phyloP scores from a whole-genome alignment of 345 rosid genomes.

The Populus tremula region DNA sequence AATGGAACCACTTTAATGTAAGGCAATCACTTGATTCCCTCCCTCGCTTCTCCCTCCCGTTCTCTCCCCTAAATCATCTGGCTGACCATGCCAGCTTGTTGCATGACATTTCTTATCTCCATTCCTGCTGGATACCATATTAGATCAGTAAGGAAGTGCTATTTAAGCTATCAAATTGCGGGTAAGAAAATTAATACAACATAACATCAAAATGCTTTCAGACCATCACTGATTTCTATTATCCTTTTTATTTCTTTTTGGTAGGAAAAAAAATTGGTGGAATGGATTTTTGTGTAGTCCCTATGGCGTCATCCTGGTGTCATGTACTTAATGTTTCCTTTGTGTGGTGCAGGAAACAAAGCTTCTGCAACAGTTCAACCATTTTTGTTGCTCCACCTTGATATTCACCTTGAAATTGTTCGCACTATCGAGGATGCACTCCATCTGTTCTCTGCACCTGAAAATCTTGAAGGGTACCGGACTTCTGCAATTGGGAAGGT shows the following conservation, averaged over 20 bases:
- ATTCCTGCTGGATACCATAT: not conserved
- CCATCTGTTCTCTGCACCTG: slow-evolving; percentile 68
- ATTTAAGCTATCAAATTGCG: not conserved
- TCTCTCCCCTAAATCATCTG: not conserved
- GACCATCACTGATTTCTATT: not conserved
- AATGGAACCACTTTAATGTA: not conserved
- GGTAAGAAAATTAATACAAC: not conserved
- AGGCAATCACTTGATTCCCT: not conserved
- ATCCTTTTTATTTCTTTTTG: not conserved
- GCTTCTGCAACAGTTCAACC: slow-evolving; percentile 85
- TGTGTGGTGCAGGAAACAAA: slow-evolving; percentile 57
- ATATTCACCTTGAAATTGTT: slow-evolving; percentile 74
- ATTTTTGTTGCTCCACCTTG: slow-evolving; percentile 81
- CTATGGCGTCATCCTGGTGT: not conserved
- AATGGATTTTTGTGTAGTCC: not conserved
- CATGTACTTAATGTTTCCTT: not conserved
- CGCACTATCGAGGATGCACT: slow-evolving; percentile 76
- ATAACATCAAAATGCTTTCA: not conserved
- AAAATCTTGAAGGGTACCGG: slow-evolving; percentile 85
- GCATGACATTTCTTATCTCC: not conserved
- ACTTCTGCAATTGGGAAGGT: slow-evolving; percentile 84
- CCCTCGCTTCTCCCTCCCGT: not conserved
- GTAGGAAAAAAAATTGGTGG: not conserved
- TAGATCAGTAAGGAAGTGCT: not conserved
- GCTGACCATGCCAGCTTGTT: not conserved